Base-by-base conservation (phyloP, 257 asterid species). In the Primulina tabacum region DNA sequence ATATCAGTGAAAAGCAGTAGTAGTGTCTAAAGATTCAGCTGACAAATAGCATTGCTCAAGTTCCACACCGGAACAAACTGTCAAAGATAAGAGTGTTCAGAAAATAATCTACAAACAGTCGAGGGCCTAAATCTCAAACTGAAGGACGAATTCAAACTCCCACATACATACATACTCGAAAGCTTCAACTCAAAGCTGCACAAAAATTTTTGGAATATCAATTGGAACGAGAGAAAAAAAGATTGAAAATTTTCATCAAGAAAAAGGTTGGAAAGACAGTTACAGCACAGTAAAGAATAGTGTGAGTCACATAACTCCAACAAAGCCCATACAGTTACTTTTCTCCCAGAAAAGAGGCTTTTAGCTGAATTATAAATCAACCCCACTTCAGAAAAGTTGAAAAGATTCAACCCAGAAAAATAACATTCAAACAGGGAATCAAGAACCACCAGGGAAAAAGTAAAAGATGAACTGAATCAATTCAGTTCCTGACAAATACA, bases 251-350 rank as follows among this genome's bases (percentile, higher is more conserved):
- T 30, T 60, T 12, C 20, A 72, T 50, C 52, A 73, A 73, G 40
- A 30, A 7, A 56, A 57, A 9, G 30, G 53, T 16, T n/a, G 32
- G 55, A 63, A 35, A 60, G 29, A 57, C 64, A 64, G 71, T 38
- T 73, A 69, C 40, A 61, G 68, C 26, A 67, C 60, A 71, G 37
- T 55, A 67, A 64, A 70, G 77, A 71, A 76, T 17, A 70, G 64
- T 50, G 84, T 70, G 79, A 80, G 74, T 56, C 77, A 74, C 58
- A 67, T 82, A 74, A 74, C 71, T 73, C 72, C 71, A 69, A 16
- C 71, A 69, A 16, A 71, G 57, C 4, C 8, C 57, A 50, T 50
- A 20, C 60, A 35, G n/a, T 53, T 30, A 63, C 79, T 73, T 80
- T 71, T 59, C 71, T 57, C 77, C 64, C 59, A 62, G n/a, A 80